Evolutionary conservation across 2,329 filamentous ascomycete genomes (phyloP), one percentile per base, ranked within the genome.

Genomic region (Penicillium sp.): DNA sequence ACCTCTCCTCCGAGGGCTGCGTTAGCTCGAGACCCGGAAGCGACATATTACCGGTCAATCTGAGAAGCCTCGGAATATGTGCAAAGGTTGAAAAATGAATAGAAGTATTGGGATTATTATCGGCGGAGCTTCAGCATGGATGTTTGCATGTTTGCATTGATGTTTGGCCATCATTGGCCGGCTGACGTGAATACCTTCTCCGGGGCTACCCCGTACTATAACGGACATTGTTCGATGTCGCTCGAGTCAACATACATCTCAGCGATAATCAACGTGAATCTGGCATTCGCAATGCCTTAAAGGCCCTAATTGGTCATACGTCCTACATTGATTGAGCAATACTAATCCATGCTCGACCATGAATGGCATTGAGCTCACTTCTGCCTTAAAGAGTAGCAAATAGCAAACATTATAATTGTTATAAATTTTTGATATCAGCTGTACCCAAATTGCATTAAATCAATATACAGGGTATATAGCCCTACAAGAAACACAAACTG

Each of bases 11-110:
- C 67, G 84, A 78, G 59, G 81, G 78, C 58, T 84, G 82, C 52
- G 87, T 84, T 69, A 89, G 85, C 65, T 88, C 88, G 73, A 90
- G 76, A 67, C 88, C 88, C 64, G 88, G 88, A 71, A 90, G 88
- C 66, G 87, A 89, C 88, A 90, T 90, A 59, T 67, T 65, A 69
- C 66, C 60, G 39, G 62, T 60, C 52, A 50, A 35, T n/a, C 14
- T 20, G 29, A n/a, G 24, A 51, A 51, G 13, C 20, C 16, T 35
- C 8, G 1, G 8, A 10, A 16, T 35, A 44, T 35, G 29, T 40
- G 50, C 38, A 49, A 29, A 55, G 13, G 8, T 13, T 39, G 20
- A 32, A 26, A 18, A 44, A 24, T 34, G 31, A 46, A 35, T 26
- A 46, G 43, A 51, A 13, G 31, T 14, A 32, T 20, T 34, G 32